These are phyloP conservation scores for Xylaria sp. DNA, from an alignment of 2,329 filamentous ascomycete genomes.

Conservation along the genomic window DNA sequence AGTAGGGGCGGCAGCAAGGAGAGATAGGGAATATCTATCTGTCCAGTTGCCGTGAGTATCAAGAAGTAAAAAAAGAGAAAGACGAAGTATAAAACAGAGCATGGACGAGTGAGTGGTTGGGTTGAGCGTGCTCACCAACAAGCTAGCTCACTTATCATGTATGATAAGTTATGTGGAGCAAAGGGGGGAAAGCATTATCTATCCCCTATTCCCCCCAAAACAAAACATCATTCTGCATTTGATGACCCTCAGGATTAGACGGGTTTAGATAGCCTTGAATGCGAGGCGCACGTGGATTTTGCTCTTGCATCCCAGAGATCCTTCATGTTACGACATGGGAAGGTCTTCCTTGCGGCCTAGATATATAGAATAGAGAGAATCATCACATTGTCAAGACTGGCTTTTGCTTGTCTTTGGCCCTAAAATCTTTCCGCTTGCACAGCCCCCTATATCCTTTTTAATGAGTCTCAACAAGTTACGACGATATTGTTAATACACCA, in stretches of 20 bases:
- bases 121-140: not conserved
- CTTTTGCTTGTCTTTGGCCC: not conserved
- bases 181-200: not conserved
- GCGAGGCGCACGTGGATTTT: conserved; percentile 27
- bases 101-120: not conserved
- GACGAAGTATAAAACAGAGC: not conserved
- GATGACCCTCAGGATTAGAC: conserved; percentile 11
- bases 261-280: conserved; percentile 19
- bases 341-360: conserved; percentile 19
- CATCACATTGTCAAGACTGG: not conserved
- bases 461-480: not conserved
- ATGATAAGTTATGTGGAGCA: conserved; percentile 17
- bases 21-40: not conserved
- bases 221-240: not conserved
- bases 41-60: not conserved
- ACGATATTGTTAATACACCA: not conserved
- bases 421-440: not conserved
- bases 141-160: conserved; percentile 14
- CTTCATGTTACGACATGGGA: not conserved
- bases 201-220: not conserved
- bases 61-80: not conserved
- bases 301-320: not conserved
- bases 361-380: conserved; percentile 37
- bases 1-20: conserved; percentile 44
- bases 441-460: not conserved